These are phyloP conservation scores for Clarireedia monteithiana DNA, from an alignment of 2,329 filamentous ascomycete genomes.

Conservation along the genomic window DNA sequence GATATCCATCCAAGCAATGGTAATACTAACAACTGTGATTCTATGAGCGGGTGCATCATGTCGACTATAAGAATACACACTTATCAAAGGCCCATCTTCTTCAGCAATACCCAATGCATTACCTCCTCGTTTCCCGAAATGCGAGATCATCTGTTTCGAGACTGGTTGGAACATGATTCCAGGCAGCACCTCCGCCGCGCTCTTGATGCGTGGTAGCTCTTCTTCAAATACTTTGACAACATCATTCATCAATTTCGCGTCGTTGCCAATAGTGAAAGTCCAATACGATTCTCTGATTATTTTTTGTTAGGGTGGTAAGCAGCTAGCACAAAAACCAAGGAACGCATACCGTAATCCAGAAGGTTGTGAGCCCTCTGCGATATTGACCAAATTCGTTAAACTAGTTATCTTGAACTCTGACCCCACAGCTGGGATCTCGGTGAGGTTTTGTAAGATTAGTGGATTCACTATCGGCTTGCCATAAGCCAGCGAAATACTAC, in stretches of 20 bases:
- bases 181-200: slow-evolving; percentile 13
- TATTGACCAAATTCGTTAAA: slow-evolving; percentile 11
- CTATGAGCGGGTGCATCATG: neutral
- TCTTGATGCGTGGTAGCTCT: slow-evolving; percentile 10
- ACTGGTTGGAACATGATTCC: slow-evolving; percentile 18
- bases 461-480: slow-evolving; percentile 7
- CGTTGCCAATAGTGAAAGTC: neutral
- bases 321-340: neutral
- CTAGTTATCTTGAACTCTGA: slow-evolving; percentile 9
- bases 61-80: neutral
- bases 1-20: slow-evolving; percentile 25
- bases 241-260: slow-evolving; percentile 8
- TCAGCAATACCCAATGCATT: slow-evolving; percentile 20
- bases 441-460: slow-evolving; percentile 14
- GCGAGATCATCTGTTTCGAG: slow-evolving; percentile 14
- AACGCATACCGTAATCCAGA: neutral
- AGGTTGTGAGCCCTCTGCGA: slow-evolving; percentile 4
- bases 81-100: slow-evolving; percentile 12
- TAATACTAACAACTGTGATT: slow-evolving; percentile 1
- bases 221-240: slow-evolving; percentile 16
- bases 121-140: slow-evolving; percentile 18
- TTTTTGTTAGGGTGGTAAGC: neutral
- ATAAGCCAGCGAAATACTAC: neutral
- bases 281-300: neutral
- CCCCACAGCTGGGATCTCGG: slow-evolving; percentile 1